These are phyloP conservation scores for Podaxis sp. DNA, from an alignment of 768 basidiomycete species.

Conservation along the genomic window DNA sequence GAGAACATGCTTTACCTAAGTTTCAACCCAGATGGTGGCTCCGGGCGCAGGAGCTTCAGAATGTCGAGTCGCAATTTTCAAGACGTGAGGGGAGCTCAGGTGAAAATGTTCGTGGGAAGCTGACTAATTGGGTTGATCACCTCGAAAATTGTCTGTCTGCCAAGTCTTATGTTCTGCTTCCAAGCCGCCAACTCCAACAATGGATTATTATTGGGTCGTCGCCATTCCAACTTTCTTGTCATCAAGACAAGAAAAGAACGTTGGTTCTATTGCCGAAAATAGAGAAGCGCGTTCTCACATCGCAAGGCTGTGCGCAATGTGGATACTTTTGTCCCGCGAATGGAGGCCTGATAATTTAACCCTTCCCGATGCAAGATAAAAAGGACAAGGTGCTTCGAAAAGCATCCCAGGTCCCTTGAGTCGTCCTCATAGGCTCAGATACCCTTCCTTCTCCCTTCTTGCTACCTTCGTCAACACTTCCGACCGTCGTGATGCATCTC, in stretches of 20 bases:
- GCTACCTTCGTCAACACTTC: neutral
- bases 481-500: neutral
- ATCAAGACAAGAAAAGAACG: neutral
- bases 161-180: neutral
- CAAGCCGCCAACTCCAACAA: too few relatives aligned
- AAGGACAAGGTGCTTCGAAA: neutral
- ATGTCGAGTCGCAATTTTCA: too few relatives aligned
- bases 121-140: neutral
- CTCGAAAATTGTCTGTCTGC: neutral
- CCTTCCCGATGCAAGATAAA: neutral
- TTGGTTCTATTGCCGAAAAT: neutral
- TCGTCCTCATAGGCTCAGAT: neutral
- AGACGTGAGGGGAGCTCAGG: too few relatives aligned
- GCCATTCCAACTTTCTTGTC: neutral
- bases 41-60: neutral
- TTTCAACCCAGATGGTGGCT: neutral
- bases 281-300: neutral
- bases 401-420: neutral
- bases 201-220: too few relatives aligned
- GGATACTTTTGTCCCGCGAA: neutral
- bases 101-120: neutral
- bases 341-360: neutral
- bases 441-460: neutral
- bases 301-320: neutral
- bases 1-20: neutral